phyloP scores from a whole-genome alignment of 2,329 filamentous ascomycete genomes.

The Colletotrichum sp. region DNA sequence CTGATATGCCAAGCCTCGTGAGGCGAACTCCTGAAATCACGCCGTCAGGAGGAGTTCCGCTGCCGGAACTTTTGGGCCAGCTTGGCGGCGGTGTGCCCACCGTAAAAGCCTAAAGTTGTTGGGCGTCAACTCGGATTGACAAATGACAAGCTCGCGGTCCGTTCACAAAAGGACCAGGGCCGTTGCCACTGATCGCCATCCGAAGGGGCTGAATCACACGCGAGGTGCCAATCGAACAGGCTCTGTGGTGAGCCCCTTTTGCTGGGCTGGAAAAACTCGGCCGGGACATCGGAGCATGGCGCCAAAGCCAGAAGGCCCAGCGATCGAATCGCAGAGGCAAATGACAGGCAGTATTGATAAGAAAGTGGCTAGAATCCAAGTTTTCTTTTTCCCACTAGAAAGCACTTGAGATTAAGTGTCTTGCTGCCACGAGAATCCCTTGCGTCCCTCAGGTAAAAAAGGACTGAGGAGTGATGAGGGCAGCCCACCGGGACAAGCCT shows the following conservation, averaged over 20 bases:
- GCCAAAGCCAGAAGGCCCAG: neutral
- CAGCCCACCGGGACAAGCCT: neutral
- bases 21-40: neutral
- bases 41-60: slow-evolving; percentile 10
- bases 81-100: neutral
- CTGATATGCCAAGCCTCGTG: neutral
- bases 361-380: neutral
- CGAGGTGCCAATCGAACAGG: neutral
- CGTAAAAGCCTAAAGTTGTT: neutral
- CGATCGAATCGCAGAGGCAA: neutral
- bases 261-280: neutral
- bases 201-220: neutral
- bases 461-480: neutral
- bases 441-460: neutral
- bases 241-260: neutral
- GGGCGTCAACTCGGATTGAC: neutral
- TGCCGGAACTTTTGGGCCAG: neutral
- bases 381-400: neutral
- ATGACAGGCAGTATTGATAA: neutral
- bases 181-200: slow-evolving; percentile 12
- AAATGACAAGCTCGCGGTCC: slow-evolving; percentile 12
- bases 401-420: neutral
- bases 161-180: neutral
- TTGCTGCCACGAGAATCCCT: neutral
- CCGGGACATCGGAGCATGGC: neutral